A percentile compares a stretch with the other conserved stretches of the same genome.
Conservation (phyloP, 352 stramenopile species). For the Pythium rishiriense region DNA sequence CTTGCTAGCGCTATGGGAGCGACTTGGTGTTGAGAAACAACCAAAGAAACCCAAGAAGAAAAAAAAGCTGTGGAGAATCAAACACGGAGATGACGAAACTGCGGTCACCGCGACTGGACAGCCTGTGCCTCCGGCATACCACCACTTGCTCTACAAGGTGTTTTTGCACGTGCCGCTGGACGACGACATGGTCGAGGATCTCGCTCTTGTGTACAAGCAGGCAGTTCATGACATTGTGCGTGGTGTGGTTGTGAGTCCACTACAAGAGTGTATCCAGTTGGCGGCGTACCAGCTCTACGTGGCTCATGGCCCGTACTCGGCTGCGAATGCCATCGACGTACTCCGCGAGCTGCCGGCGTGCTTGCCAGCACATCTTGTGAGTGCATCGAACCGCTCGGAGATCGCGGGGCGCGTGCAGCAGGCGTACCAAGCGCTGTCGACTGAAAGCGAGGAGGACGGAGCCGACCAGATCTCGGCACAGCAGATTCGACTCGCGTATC, state of each 20-base stretch:
- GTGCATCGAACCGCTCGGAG: constrained; percentile 38
- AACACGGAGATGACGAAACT: background rate
- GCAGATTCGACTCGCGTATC: constrained; percentile 52
- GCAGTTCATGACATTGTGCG: constrained; percentile 69
- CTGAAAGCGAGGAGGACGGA: background rate
- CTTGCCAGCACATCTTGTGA: constrained; percentile 42
- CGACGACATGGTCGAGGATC: constrained; percentile 56
- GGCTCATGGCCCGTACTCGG: constrained; percentile 29
- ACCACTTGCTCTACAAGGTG: constrained; percentile 69
- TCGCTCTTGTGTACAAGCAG: constrained; percentile 71
- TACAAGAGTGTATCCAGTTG: constrained; percentile 58
- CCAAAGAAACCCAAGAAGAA: constrained; percentile 40
- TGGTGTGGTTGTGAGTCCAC: constrained; percentile 48
- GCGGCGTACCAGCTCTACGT: constrained; percentile 72
- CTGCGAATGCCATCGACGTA: constrained; percentile 11
- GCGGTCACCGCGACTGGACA: background rate
- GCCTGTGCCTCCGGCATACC: background rate
- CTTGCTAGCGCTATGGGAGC: constrained; percentile 73
- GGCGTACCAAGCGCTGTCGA: constrained; percentile 32
- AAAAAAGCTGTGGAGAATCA: constrained; percentile 15
- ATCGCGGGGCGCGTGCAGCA: constrained; percentile 42
- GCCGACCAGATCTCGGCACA: constrained; percentile 20
- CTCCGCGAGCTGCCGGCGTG: constrained; percentile 34
- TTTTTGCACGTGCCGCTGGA: constrained; percentile 69
- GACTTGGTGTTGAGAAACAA: constrained; percentile 44